Percentiles rank a stretch among this genome's conserved stretches.
phyloP scores from a whole-genome alignment of 108 stramenopile species.

The Cyclotella distinguenda region DNA sequence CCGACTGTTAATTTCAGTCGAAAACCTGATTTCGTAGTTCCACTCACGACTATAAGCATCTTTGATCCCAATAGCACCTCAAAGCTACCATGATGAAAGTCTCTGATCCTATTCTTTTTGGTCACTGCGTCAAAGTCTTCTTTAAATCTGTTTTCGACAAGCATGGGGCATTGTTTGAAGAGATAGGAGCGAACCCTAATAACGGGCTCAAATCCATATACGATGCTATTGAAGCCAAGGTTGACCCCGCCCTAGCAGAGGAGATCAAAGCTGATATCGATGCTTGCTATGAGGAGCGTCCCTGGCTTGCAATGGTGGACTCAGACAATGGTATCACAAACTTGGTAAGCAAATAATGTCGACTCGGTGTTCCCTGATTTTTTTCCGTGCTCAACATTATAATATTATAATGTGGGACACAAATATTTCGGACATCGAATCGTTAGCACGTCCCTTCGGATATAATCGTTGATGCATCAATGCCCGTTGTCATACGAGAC shows the following conservation, averaged over 20 bases:
- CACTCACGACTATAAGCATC: too few species aligned
- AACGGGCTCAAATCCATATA: constrained; percentile 78
- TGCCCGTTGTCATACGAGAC: constrained; percentile 91
- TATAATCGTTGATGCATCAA: constrained; percentile 92
- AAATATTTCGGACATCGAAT: not conserved
- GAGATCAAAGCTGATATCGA: constrained; percentile 81
- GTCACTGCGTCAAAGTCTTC: constrained; percentile 85
- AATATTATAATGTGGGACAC: too few species aligned
- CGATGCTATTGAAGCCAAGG: constrained; percentile 63
- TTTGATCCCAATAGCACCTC: constrained; percentile 55
- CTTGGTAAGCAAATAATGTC: constrained; percentile 50
- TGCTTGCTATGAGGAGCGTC: constrained; percentile 78
- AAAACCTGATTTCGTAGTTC: not conserved
- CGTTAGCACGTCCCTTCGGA: constrained; percentile 52
- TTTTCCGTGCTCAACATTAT: too few species aligned
- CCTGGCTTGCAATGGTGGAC: constrained; percentile 95
- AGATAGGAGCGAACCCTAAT: constrained; percentile 91
- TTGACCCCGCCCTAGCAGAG: constrained; percentile 52
- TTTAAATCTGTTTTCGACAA: constrained; percentile 89
- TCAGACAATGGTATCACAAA: constrained; percentile 92
- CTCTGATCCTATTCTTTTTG: constrained; percentile 92
- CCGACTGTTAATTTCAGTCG: too few species aligned
- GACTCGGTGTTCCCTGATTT: too few species aligned
- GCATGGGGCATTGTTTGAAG: constrained; percentile 71
- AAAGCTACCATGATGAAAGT: constrained; percentile 98